These are phyloP conservation scores for Talinum fruticosum DNA, from an alignment of 148 eudicot species.

Conservation along the genomic window DNA sequence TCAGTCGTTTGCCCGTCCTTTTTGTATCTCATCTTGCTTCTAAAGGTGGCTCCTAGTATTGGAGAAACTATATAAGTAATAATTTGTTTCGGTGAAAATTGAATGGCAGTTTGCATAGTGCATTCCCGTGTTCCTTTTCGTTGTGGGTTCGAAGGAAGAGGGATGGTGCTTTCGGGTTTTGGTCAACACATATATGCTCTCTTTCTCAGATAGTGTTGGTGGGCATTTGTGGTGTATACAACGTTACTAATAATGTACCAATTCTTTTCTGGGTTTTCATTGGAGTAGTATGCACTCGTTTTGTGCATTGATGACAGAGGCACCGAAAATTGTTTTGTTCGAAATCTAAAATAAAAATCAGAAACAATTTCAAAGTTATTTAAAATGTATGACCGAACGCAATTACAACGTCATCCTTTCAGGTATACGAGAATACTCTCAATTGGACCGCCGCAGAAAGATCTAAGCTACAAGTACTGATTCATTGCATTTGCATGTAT, in stretches of 20 bases:
- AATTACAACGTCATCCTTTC: no score
- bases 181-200: not conserved
- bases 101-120: not conserved
- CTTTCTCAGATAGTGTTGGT: not conserved
- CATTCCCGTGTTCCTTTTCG: no score
- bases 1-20: no score
- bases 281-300: not conserved
- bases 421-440: no score
- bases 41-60: not conserved
- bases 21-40: not conserved
- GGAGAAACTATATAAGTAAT: not conserved
- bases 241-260: not conserved
- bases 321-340: no score
- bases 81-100: not conserved
- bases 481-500: no score
- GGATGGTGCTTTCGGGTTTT: not conserved
- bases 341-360: no score
- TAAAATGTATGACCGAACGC: no score
- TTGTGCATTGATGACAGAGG: not conserved
- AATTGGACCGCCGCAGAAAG: no score
- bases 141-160: no score
- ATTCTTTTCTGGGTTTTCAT: not conserved
- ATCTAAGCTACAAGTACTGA: no score
- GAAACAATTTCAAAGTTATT: no score
- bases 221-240: not conserved